Conservation (phyloP, 768 basidiomycete genomes). For the Trametes cubensis region DNA sequence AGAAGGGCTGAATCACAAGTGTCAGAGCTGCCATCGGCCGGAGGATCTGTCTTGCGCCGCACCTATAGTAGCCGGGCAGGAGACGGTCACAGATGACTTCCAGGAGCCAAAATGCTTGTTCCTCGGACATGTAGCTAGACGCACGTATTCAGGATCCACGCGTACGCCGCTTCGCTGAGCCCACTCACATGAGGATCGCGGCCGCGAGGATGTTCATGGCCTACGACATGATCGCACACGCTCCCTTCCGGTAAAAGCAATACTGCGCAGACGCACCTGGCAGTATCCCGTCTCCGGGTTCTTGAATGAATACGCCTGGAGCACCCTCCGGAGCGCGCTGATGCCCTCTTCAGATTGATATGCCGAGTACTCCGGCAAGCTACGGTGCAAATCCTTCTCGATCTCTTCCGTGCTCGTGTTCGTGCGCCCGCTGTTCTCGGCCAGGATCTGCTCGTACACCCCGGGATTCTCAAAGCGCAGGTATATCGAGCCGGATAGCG, state of each 20-base stretch:
- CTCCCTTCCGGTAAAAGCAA: neutral
- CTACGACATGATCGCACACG: conserved; percentile 38
- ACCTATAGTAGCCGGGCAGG: conserved; percentile 98
- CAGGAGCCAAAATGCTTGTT: conserved; percentile 96
- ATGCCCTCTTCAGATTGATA: conserved; percentile 93
- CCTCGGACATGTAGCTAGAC: conserved; percentile 96
- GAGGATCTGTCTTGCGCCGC: conserved; percentile 23
- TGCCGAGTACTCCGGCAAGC: conserved; percentile 94
- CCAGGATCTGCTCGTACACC: conserved; percentile 72
- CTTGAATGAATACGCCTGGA: conserved; percentile 94
- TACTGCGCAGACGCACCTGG: conserved; percentile 55
- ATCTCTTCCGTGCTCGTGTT: conserved; percentile 96
- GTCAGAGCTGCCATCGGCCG: neutral
- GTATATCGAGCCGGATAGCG: conserved; percentile 90
- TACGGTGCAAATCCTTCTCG: conserved; percentile 96
- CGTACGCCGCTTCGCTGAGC: neutral
- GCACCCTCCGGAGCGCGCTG: conserved; percentile 77
- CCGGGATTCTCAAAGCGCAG: conserved; percentile 88
- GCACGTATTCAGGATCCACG: conserved; percentile 5
- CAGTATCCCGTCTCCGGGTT: conserved; percentile 96
- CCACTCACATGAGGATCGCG: conserved; percentile 83
- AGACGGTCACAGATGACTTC: conserved; percentile 94
- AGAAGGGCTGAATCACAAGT: conserved; percentile 62
- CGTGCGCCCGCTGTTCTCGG: conserved; percentile 75
- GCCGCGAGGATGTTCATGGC: conserved; percentile 98